phyloP scores from a whole-genome alignment of 2,329 filamentous ascomycete species.

The Aspergillus fumigatiaffinis region DNA sequence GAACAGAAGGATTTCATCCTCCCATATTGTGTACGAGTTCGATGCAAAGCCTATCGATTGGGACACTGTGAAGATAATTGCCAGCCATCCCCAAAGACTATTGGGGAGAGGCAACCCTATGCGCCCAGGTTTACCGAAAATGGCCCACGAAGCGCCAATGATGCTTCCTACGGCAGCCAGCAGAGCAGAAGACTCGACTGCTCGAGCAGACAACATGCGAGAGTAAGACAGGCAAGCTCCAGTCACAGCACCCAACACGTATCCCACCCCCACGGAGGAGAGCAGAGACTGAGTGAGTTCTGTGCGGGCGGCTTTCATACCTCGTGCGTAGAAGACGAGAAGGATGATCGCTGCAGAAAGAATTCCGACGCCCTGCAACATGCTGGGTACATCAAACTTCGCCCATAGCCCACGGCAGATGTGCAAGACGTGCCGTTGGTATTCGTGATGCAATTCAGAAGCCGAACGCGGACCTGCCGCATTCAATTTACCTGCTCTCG shows the following conservation, averaged over 20 bases:
- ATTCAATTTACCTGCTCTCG: slow-evolving; percentile 38
- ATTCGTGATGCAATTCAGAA: slow-evolving; percentile 61
- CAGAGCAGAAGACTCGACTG: slow-evolving; percentile 34
- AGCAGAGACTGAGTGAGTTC: slow-evolving; percentile 53
- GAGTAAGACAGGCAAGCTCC: slow-evolving; percentile 22
- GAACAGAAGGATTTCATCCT: slow-evolving; percentile 90
- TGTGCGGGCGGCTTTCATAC: slow-evolving; percentile 50
- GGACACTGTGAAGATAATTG: slow-evolving; percentile 73
- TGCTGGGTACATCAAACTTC: slow-evolving; percentile 80
- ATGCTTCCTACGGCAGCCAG: slow-evolving; percentile 45
- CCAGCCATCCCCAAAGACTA: slow-evolving; percentile 86
- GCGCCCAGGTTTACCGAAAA: slow-evolving; percentile 36
- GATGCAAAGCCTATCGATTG: slow-evolving; percentile 94
- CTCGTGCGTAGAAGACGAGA: slow-evolving; percentile 68
- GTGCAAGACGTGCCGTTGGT: slow-evolving; percentile 72
- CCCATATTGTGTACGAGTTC: slow-evolving; percentile 98
- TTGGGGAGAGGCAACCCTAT: slow-evolving; percentile 59
- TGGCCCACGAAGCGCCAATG: slow-evolving; percentile 37
- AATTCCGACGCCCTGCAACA: slow-evolving; percentile 73
- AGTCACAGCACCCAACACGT: slow-evolving; percentile 38
- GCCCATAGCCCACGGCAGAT: slow-evolving; percentile 87
- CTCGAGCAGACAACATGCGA: slow-evolving; percentile 25
- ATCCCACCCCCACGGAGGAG: slow-evolving; percentile 48
- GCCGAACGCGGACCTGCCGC: slow-evolving; percentile 38
- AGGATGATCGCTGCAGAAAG: slow-evolving; percentile 64